phyloP scores from a whole-genome alignment of 169 alveolate species.

The Eimeria sp. region DNA sequence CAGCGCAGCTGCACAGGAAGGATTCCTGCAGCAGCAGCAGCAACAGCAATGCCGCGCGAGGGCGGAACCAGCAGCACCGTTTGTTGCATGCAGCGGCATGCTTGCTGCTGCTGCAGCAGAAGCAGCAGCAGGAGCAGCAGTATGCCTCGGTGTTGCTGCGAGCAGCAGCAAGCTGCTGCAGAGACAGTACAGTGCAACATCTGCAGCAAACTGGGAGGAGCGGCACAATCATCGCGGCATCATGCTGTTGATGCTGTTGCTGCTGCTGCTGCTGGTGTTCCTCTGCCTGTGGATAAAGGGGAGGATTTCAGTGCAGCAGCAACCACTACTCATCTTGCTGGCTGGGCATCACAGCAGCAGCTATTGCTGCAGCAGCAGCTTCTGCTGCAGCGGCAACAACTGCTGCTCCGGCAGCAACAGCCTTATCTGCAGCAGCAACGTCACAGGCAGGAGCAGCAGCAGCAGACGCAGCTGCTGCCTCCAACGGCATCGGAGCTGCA shows the following conservation, averaged over 20 bases:
- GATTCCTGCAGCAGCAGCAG: neutral
- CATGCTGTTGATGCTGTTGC: neutral
- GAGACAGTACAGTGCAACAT: conserved; percentile 12
- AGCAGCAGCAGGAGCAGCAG: conserved; percentile 64
- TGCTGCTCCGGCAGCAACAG: neutral
- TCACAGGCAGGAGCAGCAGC: conserved; percentile 24
- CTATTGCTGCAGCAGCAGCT: conserved; percentile 13
- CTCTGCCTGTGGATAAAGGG: neutral
- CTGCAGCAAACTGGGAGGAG: neutral
- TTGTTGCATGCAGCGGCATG: neutral
- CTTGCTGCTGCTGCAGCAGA: conserved; percentile 25
- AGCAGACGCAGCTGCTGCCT: conserved; percentile 4
- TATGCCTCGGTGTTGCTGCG: conserved; percentile 16
- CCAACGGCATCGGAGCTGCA: neutral
- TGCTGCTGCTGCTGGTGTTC: conserved; percentile 49
- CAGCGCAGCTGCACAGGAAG: conserved; percentile 35
- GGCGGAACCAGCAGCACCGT: neutral
- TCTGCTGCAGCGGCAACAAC: conserved; percentile 44
- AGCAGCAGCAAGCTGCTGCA: neutral
- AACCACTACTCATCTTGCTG: neutral
- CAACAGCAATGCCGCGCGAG: conserved; percentile 17
- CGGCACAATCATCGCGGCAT: neutral
- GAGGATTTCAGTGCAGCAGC: neutral
- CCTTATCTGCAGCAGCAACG: neutral
- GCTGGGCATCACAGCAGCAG: conserved; percentile 26